Base-by-base conservation (phyloP, 192 early-diverging fungal species). In the Borealophlyctis nickersoniae region DNA sequence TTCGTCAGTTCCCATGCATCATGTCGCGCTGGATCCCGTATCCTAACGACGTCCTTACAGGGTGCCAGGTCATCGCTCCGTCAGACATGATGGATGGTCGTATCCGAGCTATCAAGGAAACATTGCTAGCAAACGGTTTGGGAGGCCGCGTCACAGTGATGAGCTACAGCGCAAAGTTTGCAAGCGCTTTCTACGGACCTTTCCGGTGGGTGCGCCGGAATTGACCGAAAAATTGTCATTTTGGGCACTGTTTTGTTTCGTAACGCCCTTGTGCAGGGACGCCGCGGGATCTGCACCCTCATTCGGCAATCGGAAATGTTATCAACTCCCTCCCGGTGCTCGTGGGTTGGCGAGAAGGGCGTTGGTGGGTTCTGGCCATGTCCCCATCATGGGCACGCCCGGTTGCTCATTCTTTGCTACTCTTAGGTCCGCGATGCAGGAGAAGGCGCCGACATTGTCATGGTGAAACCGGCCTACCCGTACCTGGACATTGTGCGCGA, bases 41-140 rank as follows among this genome's bases (percentile, higher is more conserved):
- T 7, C 92, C 91, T 22, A 90, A 86, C 26, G 91, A 94, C 24
- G 24, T 0, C 2, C 2, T 33, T 11, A n/a, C 27, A 67, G 92
- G 92, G 31, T 91, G 91, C 49, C 91, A 95, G 34, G 85, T 91
- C 61, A 89, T 98, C 3, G 88, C 94, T 2, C 95, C 95, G 9
- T 92, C 90, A 14, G 95, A 98, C 70, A 98, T 98, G 96, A 98
- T 96, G 95, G 96, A 96, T 52, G 91, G 91, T 36, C 86, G 96
- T 58, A 90, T 99, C 70, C 77, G 84, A 55, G 89, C 90, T 5
- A 97, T 99, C 77, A 99, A 99, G 79, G 73, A 92, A 70, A 81
- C 78, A 0, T 77, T 99, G 30, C 73, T 90, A 3, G 77, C 81
- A 19, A 85, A 86, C 58, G 91, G 90, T 0, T 70, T 93, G 16